Conservation (phyloP, 257 asterid genomes). For the Jacaranda mimosifolia region DNA sequence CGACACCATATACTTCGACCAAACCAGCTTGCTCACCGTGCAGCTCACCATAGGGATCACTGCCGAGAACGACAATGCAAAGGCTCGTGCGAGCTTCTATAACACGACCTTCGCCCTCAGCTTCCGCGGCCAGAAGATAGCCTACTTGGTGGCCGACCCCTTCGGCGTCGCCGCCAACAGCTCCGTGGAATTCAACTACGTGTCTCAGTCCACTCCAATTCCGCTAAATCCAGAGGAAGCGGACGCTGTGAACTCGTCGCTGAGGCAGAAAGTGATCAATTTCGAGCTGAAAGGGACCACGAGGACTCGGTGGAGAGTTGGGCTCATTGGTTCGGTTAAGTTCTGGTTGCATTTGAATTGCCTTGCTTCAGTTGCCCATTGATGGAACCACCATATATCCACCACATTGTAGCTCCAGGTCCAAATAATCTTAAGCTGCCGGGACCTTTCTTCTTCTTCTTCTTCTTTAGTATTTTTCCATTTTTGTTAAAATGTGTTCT, state of each 20-base stretch:
- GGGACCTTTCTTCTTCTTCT: neutral
- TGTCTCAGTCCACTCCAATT: slow-evolving; percentile 60
- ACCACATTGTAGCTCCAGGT: slow-evolving; percentile 59
- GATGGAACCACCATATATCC: slow-evolving; percentile 55
- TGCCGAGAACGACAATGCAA: slow-evolving; percentile 67
- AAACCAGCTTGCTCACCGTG: slow-evolving; percentile 54
- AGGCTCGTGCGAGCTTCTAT: slow-evolving; percentile 63
- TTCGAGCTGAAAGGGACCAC: slow-evolving; percentile 66
- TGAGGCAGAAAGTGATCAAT: slow-evolving; percentile 40
- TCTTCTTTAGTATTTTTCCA: neutral
- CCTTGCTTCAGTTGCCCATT: slow-evolving; percentile 52
- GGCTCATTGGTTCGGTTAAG: slow-evolving; percentile 76
- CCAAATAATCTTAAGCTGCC: slow-evolving; percentile 28
- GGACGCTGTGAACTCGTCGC: slow-evolving; percentile 46
- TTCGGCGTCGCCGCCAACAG: slow-evolving; percentile 54
- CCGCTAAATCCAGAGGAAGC: slow-evolving; percentile 62
- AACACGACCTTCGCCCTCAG: slow-evolving; percentile 51
- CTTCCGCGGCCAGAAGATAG: slow-evolving; percentile 56
- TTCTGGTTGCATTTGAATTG: slow-evolving; percentile 73
- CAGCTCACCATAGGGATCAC: slow-evolving; percentile 54
- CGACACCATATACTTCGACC: slow-evolving; percentile 66
- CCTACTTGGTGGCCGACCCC: slow-evolving; percentile 48
- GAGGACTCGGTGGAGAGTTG: slow-evolving; percentile 75
- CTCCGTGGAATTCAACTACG: slow-evolving; percentile 54
- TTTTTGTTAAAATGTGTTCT: neutral